Evolutionary conservation across 495 filamentous ascomycete species (phyloP).

Genomic region (Geopyxis carbonaria): DNA sequence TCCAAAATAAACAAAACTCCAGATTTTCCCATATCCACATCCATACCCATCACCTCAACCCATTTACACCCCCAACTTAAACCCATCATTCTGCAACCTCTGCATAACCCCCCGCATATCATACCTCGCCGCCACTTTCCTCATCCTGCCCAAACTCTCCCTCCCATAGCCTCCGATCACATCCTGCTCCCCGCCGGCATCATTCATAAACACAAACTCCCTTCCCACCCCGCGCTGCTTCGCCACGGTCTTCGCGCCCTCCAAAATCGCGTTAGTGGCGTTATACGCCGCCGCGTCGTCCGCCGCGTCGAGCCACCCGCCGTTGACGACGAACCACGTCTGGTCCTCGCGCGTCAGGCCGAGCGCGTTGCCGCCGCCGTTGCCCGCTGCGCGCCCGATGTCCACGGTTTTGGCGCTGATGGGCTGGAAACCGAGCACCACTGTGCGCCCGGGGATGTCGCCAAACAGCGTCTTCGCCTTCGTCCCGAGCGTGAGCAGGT

Average conservation of each 20-base stretch:
- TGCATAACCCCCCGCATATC: slow-evolving; percentile 1
- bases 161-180: slow-evolving; percentile 1
- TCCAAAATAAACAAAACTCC: too few relatives aligned
- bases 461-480: slow-evolving; percentile 4
- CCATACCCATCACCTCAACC: too few relatives aligned
- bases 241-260: background rate
- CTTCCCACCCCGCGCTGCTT: background rate
- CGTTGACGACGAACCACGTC: slow-evolving; percentile 4
- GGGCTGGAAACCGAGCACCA: slow-evolving; percentile 23
- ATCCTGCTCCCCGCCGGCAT: slow-evolving; percentile 1
- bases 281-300: background rate
- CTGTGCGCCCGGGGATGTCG: slow-evolving; percentile 5
- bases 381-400: slow-evolving; percentile 5
- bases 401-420: slow-evolving; percentile 16
- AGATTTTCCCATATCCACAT: too few relatives aligned
- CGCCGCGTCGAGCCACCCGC: background rate
- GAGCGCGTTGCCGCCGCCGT: slow-evolving; percentile 26
- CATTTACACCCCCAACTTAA: too few relatives aligned
- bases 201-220: slow-evolving; percentile 3
- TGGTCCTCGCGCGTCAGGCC: slow-evolving; percentile 8
- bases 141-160: background rate
- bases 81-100: background rate
- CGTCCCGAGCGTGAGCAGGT: slow-evolving; percentile 10
- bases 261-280: background rate
- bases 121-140: background rate